These are phyloP conservation scores for Phialemoniopsis sp. DNA, from an alignment of 2,329 filamentous ascomycete genomes.

Conservation along the genomic window DNA sequence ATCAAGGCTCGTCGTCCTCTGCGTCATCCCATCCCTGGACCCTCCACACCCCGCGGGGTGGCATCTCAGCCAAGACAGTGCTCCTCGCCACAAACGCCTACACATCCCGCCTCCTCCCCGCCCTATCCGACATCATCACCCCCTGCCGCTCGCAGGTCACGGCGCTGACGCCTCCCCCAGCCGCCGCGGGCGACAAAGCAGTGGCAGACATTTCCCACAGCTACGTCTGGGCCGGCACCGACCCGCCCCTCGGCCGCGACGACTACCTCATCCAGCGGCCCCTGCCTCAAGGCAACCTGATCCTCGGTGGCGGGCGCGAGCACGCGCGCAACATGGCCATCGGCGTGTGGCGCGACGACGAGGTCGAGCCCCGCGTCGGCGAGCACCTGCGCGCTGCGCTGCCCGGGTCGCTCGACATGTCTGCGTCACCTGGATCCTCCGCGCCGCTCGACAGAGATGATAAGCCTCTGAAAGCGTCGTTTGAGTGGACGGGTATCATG, in stretches of 20 bases:
- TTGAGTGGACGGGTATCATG: constrained; percentile 80
- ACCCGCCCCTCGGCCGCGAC: constrained; percentile 38
- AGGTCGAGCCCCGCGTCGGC: constrained; percentile 39
- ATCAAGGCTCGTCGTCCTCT: no score
- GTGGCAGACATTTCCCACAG: constrained; percentile 30
- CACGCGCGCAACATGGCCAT: constrained; percentile 44
- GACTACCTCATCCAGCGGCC: constrained; percentile 49
- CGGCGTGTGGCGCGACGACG: constrained; percentile 27
- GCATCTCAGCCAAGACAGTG: constrained; percentile 56
- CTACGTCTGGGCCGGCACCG: constrained; percentile 56
- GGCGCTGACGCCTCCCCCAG: constrained; percentile 54
- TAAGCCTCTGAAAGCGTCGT: constrained; percentile 29
- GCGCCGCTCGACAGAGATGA: constrained; percentile 21
- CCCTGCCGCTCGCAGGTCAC: constrained; percentile 74
- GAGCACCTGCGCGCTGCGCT: constrained; percentile 48
- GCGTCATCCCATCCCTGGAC: constrained; percentile 47
- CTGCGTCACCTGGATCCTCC: not conserved
- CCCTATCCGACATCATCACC: constrained; percentile 67
- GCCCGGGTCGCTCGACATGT: constrained; percentile 40
- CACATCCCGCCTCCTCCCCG: constrained; percentile 69
- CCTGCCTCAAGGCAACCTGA: constrained; percentile 50
- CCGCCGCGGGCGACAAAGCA: constrained; percentile 1
- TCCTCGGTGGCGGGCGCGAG: constrained; percentile 67
- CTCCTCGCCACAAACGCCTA: constrained; percentile 83
- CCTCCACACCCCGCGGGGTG: constrained; percentile 66